A percentile compares a stretch with the other conserved stretches of the same genome.
phyloP scores from a whole-genome alignment of 371 early-diverging fungal genomes.

The Amoeboaphelidium protococcarum region DNA sequence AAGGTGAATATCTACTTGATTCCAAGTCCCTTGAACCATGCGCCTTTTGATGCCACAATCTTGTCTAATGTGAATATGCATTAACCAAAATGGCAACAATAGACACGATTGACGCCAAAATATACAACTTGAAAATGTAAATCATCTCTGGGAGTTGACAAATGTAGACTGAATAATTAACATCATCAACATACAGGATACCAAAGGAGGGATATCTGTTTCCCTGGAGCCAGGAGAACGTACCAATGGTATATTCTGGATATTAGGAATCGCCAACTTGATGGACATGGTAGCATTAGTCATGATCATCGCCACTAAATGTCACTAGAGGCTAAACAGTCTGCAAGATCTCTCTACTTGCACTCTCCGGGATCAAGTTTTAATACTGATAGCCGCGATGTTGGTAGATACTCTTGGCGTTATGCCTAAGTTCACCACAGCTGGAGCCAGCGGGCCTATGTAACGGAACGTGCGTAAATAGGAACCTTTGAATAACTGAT shows the following conservation, averaged over 20 bases:
- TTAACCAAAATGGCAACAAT: no score
- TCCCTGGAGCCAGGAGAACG: constrained; percentile 28
- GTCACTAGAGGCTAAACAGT: constrained; percentile 31
- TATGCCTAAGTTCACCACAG: constrained; percentile 43
- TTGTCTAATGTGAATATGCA: no score
- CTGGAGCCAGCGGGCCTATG: constrained; percentile 25
- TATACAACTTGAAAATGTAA: no score
- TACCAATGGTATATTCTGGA: constrained; percentile 21
- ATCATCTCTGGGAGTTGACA: no score
- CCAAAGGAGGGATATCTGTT: constrained; percentile 23
- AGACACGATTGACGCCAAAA: no score
- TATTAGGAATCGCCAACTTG: background rate
- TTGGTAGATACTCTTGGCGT: constrained; percentile 15
- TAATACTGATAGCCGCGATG: constrained; percentile 52
- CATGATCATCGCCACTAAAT: constrained; percentile 80
- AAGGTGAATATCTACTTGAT: no score
- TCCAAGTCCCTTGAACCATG: no score
- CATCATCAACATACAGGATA: no score
- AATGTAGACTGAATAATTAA: no score
- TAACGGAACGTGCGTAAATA: constrained; percentile 56
- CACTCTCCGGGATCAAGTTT: constrained; percentile 29
- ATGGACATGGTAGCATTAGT: constrained; percentile 33
- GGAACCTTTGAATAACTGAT: no score
- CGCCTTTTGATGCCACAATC: no score
- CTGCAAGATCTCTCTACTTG: constrained; percentile 26